Conservation (phyloP, 805 yeast species). For the Saturnispora sanitii region DNA sequence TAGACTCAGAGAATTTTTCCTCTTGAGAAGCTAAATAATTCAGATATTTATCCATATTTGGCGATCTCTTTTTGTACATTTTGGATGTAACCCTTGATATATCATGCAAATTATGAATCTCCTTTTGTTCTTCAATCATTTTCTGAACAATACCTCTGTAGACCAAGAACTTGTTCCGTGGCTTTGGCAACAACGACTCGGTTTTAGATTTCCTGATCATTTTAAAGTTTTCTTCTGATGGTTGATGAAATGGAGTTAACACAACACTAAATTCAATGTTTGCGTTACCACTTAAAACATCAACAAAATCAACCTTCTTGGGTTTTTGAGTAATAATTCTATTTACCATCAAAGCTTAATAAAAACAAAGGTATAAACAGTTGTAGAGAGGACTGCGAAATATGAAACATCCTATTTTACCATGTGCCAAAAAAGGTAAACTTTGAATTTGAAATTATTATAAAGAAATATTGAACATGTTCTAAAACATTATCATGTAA, state of each 20-base stretch:
- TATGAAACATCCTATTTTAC: no score
- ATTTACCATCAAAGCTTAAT: no score
- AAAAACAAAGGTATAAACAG: no score
- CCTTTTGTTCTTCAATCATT: neutral
- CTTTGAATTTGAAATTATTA: no score
- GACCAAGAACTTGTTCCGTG: slow-evolving; percentile 12
- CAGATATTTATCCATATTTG: slow-evolving; percentile 4
- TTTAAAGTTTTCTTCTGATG: slow-evolving; percentile 3
- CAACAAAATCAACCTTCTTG: no score
- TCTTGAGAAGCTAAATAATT: slow-evolving; percentile 2
- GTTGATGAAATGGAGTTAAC: slow-evolving; percentile 1
- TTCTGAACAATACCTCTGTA: slow-evolving; percentile 7
- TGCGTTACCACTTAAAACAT: neutral
- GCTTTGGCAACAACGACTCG: slow-evolving; percentile 7
- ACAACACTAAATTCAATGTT: slow-evolving; percentile 6
- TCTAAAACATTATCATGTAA: no score
- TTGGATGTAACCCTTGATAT: slow-evolving; percentile 8
- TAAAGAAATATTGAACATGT: no score
- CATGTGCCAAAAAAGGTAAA: no score
- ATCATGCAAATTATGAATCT: neutral
- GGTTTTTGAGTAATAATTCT: no score
- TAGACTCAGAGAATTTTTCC: neutral
- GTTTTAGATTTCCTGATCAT: slow-evolving; percentile 7
- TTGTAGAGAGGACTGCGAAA: no score
- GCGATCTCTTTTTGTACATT: slow-evolving; percentile 2